Evolutionary conservation across 2,329 filamentous ascomycete species (phyloP), one percentile per base, ranked within the genome.

Genomic region (Aspergillus brasiliensis): DNA sequence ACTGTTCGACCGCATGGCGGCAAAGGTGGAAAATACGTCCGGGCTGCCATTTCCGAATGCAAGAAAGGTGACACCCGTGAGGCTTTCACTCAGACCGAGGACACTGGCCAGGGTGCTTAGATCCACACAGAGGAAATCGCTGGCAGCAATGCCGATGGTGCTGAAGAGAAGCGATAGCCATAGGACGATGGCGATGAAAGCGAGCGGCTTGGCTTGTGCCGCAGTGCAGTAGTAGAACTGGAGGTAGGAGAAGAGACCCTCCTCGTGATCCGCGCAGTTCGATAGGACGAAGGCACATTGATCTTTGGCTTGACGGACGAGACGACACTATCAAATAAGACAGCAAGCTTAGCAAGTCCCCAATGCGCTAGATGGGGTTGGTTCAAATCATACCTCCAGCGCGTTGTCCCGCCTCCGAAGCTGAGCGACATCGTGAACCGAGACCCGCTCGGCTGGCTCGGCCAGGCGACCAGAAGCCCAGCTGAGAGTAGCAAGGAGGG

Each of bases 51-150:
- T 99, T 65, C 95, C 95, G 77, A 99, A 96, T 8, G 95, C 95
- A 55, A 99, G 80, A 70, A 99, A 96, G 0, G 95, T 99, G 27
- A 99, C 96, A 37, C 95, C 95, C 0, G 95, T 92, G 77, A 99
- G 84, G 75, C 92, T 98, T 80, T 99, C 93, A 75, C 93, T 97
- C 81, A 99, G 89, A 19, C 94, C 93, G 27, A 98, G 83, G 55
- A 97, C 87, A 58, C 84, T 89, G 21, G 95, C 89, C 68, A 99
- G 95, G 11, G 95, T 98, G 76, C 91, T 95, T 34, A 99, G 84
- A 72, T 99, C 97, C 78, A 98, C 87, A 78, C 93, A 98, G 78
- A 99, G 95, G 81, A 99, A 99, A 78, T 99, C 95, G 77, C 92
- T 97, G 21, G 95, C 95, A 13, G 95, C 95, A 65, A 99, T 97